phyloP scores from a whole-genome alignment of 495 filamentous ascomycete species.

The Tuber umbilicatum region DNA sequence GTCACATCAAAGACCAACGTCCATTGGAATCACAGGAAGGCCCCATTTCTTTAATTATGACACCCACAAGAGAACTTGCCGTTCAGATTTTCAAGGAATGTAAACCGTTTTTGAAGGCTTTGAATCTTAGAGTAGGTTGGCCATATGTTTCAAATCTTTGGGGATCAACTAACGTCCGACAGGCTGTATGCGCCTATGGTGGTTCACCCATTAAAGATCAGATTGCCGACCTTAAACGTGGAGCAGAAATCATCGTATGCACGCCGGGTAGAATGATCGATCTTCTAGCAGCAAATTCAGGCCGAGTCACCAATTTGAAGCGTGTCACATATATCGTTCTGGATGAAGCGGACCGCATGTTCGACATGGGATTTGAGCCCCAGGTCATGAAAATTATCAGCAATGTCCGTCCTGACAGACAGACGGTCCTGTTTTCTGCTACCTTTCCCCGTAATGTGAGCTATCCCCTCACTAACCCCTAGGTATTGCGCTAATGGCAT shows the following conservation, averaged over 20 bases:
- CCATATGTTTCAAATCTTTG: not conserved
- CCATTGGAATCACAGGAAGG: slow-evolving; percentile 79
- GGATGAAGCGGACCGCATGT: slow-evolving; percentile 98
- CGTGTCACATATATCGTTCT: slow-evolving; percentile 88
- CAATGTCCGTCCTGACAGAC: slow-evolving; percentile 82
- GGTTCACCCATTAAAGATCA: slow-evolving; percentile 96
- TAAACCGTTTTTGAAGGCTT: slow-evolving; percentile 83
- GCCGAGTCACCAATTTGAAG: slow-evolving; percentile 81
- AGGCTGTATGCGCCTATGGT: slow-evolving; percentile 86
- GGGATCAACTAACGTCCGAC: slow-evolving; percentile 21
- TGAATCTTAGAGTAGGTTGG: slow-evolving; percentile 61
- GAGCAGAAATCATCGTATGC: slow-evolving; percentile 89
- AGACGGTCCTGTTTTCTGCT: slow-evolving; percentile 92
- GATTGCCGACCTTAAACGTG: slow-evolving; percentile 90
- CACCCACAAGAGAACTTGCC: slow-evolving; percentile 89
- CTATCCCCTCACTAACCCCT: slow-evolving; percentile 3
- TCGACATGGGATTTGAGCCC: slow-evolving; percentile 98
- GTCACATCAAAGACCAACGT: slow-evolving; percentile 91
- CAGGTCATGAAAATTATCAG: slow-evolving; percentile 95
- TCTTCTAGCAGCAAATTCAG: slow-evolving; percentile 83
- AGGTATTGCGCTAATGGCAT: not conserved
- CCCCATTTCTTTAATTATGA: slow-evolving; percentile 80
- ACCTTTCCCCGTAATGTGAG: slow-evolving; percentile 68
- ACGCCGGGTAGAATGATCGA: slow-evolving; percentile 98
- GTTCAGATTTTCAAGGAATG: slow-evolving; percentile 92